Conservation (phyloP, 805 yeast genomes). For the Hanseniaspora mollemarum region DNA sequence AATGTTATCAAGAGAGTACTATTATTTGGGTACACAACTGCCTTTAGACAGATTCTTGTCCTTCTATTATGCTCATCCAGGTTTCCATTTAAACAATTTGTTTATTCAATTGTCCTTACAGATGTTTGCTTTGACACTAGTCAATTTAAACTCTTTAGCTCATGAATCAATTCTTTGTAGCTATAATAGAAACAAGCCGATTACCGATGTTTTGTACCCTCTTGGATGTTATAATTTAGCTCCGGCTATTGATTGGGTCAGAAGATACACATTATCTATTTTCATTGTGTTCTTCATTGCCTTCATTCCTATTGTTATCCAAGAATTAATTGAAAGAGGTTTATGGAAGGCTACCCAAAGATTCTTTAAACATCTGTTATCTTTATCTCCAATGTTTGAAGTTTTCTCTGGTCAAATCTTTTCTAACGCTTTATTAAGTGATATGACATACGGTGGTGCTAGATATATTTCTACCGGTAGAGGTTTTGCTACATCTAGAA, state of each 20-base stretch:
- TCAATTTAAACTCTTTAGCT: conserved; percentile 61
- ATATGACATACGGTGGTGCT: conserved; percentile 75
- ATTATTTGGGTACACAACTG: conserved; percentile 66
- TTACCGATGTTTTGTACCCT: conserved; percentile 56
- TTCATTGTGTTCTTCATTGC: conserved; percentile 74
- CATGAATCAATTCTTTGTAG: conserved; percentile 60
- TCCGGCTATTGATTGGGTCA: conserved; percentile 70
- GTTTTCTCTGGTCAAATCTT: conserved; percentile 73
- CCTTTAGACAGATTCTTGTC: conserved; percentile 73
- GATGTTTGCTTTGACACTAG: conserved; percentile 55
- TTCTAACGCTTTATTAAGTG: conserved; percentile 57
- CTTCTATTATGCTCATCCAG: conserved; percentile 77
- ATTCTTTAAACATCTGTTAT: conserved; percentile 54
- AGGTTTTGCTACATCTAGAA: conserved; percentile 74
- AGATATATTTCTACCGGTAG: conserved; percentile 78
- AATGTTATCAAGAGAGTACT: conserved; percentile 73
- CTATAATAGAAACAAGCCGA: conserved; percentile 53
- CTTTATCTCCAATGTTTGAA: conserved; percentile 71
- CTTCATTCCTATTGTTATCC: conserved; percentile 64
- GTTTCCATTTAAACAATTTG: conserved; percentile 72
- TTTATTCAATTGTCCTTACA: conserved; percentile 68
- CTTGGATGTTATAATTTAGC: conserved; percentile 61
- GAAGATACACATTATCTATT: conserved; percentile 69
- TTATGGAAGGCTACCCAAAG: conserved; percentile 62
- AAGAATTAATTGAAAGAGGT: conserved; percentile 75